These are phyloP conservation scores for Phytophthora hybrid DNA, from an alignment of 352 stramenopile genomes.

Conservation along the genomic window DNA sequence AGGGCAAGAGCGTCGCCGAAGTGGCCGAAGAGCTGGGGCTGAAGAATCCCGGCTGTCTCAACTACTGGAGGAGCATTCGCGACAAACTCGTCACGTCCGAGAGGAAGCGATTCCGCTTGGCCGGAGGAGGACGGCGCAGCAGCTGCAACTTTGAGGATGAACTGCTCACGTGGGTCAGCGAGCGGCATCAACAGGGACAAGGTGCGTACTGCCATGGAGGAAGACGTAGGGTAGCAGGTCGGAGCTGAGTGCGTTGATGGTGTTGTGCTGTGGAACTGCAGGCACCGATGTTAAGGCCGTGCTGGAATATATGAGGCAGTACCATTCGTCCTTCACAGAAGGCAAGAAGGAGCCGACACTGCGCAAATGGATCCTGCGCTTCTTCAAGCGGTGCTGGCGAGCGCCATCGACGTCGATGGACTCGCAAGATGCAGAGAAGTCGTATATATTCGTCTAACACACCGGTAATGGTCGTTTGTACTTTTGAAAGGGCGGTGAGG, in stretches of 20 bases:
- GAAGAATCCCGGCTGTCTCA: conserved; percentile 74
- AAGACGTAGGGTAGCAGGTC: background rate
- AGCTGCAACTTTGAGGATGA: conserved; percentile 82
- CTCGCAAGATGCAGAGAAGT: conserved; percentile 53
- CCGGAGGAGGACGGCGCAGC: conserved; percentile 68
- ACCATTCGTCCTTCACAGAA: conserved; percentile 73
- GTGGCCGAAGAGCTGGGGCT: conserved; percentile 72
- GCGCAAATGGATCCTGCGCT: conserved; percentile 84
- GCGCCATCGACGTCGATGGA: conserved; percentile 46
- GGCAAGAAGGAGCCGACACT: conserved; percentile 84
- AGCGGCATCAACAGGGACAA: conserved; percentile 70
- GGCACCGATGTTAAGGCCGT: conserved; percentile 76
- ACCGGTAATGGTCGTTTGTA: conserved; percentile 13
- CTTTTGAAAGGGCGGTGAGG: conserved; percentile 33
- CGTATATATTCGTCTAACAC: conserved; percentile 66
- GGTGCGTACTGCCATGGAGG: conserved; percentile 26
- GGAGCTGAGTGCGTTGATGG: background rate
- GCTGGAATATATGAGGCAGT: conserved; percentile 73
- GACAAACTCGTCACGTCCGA: conserved; percentile 77
- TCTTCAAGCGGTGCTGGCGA: conserved; percentile 82
- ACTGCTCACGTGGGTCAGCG: conserved; percentile 75
- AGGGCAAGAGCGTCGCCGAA: conserved; percentile 68
- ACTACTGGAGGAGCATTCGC: conserved; percentile 82
- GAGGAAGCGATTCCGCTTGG: conserved; percentile 78
- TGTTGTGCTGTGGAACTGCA: conserved; percentile 18